Evolutionary conservation across 306 rosid genomes (phyloP), one percentile per base, ranked within the genome.

Genomic region (Alnus rubra): DNA sequence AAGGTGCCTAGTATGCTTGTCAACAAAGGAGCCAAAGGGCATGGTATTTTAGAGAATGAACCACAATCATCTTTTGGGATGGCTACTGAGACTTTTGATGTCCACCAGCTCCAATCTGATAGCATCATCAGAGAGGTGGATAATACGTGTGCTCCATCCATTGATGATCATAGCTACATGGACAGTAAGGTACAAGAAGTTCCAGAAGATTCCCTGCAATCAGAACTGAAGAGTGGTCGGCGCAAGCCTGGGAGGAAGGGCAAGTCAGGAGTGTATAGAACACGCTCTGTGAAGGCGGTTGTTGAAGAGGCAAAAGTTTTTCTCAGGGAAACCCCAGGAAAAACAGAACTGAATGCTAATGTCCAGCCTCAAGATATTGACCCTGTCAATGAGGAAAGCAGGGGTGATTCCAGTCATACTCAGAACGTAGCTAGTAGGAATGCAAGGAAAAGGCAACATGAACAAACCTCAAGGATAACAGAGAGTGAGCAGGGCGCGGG

Each of bases 241-340:
- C 84, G 49, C 37, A 89, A 81, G 87, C 81, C 81, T 70, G 81
- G 78, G 37, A 78, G 90, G 78, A 84, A 82, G 69, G 52, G 30
- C 71, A 89, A 88, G 72, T 76, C 97, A 71, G 87, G 90, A 84
- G 74, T 92, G 76, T 73, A 76, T 72, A 89, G 94, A 86, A 90
- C 97, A 42, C 90, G 76, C 74, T 85, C 97, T 11, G 91, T 88
- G 83, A 90, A 90, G 87, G 92, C 89, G 19, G 94, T 79, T 28
- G 94, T 92, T 87, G 84, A 90, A 89, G 95, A 90, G 81, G 96
- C 97, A 44, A 89, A 88, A 75, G 85, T 79, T 55, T 90, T 85
- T 85, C 84, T 92, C 16, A 92, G 92, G 67, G 85, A 87, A 79
- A 37, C 88, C 69, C 78, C 85, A 7, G 86, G 72, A 74, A 89